Percentiles rank a stretch among this genome's conserved stretches.
phyloP scores from a whole-genome alignment of 2,329 filamentous ascomycete species.

The Stagonosporopsis chrysanthemi region DNA sequence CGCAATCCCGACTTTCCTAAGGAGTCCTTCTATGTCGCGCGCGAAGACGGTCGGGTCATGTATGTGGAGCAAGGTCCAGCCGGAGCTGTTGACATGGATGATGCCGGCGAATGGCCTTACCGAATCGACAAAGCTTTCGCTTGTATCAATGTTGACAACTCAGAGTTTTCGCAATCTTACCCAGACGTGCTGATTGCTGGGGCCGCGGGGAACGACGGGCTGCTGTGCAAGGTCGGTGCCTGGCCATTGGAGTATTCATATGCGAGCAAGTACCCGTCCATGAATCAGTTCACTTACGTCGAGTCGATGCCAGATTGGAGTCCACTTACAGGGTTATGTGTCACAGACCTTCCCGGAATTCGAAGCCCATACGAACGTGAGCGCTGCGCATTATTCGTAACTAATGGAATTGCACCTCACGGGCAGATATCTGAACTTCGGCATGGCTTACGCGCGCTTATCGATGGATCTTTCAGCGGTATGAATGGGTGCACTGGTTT shows the following conservation, averaged over 20 bases:
- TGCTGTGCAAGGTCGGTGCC: slow-evolving; percentile 71
- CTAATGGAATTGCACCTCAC: slow-evolving; percentile 54
- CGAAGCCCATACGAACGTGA: slow-evolving; percentile 29
- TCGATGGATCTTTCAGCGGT: slow-evolving; percentile 38
- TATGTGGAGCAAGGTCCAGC: slow-evolving; percentile 69
- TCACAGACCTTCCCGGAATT: slow-evolving; percentile 38
- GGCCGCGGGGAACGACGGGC: slow-evolving; percentile 79
- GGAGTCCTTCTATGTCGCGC: slow-evolving; percentile 84
- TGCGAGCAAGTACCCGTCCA: slow-evolving; percentile 59
- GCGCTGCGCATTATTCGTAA: slow-evolving; percentile 46
- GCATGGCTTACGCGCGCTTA: slow-evolving; percentile 51
- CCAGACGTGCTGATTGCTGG: slow-evolving; percentile 82
- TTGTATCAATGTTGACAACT: slow-evolving; percentile 62
- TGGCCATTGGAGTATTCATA: slow-evolving; percentile 55
- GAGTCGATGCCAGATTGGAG: slow-evolving; percentile 70
- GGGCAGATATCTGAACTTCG: slow-evolving; percentile 55
- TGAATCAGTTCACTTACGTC: slow-evolving; percentile 56
- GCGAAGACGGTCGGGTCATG: slow-evolving; percentile 84
- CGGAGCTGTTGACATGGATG: slow-evolving; percentile 49
- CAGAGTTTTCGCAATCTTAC: slow-evolving; percentile 60
- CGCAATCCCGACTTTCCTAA: slow-evolving; percentile 65
- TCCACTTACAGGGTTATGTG: slow-evolving; percentile 59
- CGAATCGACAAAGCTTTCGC: slow-evolving; percentile 85
- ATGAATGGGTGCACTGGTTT: slow-evolving; percentile 46
- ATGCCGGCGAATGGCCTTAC: slow-evolving; percentile 67